These are phyloP conservation scores for Aphanomyces euteiches DNA, from an alignment of 352 stramenopile species.

Conservation along the genomic window DNA sequence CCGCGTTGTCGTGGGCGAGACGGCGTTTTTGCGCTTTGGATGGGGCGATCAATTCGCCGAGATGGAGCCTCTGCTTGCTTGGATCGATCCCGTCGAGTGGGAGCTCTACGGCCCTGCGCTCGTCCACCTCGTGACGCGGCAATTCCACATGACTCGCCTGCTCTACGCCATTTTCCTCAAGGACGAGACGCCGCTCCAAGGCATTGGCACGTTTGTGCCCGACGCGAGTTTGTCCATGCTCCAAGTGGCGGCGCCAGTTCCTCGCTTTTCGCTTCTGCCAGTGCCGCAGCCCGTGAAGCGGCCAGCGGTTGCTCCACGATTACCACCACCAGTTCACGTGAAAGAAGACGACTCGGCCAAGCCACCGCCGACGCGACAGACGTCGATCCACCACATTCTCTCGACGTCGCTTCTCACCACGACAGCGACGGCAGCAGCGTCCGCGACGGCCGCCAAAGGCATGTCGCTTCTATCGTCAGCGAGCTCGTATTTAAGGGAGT, in stretches of 20 bases:
- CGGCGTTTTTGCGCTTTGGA: conserved; percentile 82
- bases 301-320: conserved; percentile 33
- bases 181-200: conserved; percentile 77
- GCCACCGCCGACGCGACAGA: conserved; percentile 10
- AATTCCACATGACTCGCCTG: conserved; percentile 80
- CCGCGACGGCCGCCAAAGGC: conserved; percentile 73
- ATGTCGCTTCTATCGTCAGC: conserved; percentile 80
- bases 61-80: conserved; percentile 66
- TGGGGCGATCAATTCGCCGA: conserved; percentile 54
- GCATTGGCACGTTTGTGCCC: conserved; percentile 24
- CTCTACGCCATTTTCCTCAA: conserved; percentile 83
- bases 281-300: conserved; percentile 20
- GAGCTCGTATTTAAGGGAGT: conserved; percentile 58
- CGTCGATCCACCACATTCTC: conserved; percentile 38
- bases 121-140: conserved; percentile 79
- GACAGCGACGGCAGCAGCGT: conserved; percentile 49
- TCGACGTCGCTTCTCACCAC: conserved; percentile 58
- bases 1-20: conserved; percentile 74
- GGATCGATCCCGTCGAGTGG: conserved; percentile 84
- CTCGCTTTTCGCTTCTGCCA: conserved; percentile 75
- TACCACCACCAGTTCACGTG: conserved; percentile 39
- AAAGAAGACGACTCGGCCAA: background rate
- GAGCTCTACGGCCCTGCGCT: conserved; percentile 84
- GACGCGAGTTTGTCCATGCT: conserved; percentile 58
- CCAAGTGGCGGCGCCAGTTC: conserved; percentile 67